Conservation (phyloP, 257 asterid species). For the Verbena officinalis region DNA sequence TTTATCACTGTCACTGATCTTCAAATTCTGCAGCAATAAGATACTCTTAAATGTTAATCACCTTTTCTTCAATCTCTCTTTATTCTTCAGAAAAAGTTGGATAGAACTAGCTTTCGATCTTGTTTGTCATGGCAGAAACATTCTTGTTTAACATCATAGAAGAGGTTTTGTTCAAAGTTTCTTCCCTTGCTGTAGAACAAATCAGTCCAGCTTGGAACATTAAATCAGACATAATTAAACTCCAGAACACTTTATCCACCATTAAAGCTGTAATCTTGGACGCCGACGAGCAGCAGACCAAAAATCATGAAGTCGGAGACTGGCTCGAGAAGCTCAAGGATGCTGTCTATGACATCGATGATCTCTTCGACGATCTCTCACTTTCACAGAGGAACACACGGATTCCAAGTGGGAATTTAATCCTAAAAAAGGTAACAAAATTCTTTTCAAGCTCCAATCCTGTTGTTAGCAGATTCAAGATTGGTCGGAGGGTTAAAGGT, state of each 20-base stretch:
- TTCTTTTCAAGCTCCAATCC: slow-evolving; percentile 43
- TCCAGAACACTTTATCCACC: slow-evolving; percentile 49
- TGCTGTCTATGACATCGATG: slow-evolving; percentile 52
- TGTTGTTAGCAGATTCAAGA: slow-evolving; percentile 37
- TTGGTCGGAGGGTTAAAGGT: slow-evolving; percentile 33
- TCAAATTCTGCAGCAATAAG: too few species aligned
- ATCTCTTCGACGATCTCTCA: slow-evolving; percentile 46
- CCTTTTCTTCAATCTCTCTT: not conserved
- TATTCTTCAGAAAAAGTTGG: not conserved
- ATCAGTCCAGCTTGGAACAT: slow-evolving; percentile 42
- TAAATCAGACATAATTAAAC: slow-evolving; percentile 40
- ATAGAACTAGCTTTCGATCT: too few species aligned
- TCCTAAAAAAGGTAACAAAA: slow-evolving; percentile 32
- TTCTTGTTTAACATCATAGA: slow-evolving; percentile 50
- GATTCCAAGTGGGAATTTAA: slow-evolving; percentile 3
- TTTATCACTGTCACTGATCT: too few species aligned
- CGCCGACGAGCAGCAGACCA: slow-evolving; percentile 47
- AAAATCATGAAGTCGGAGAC: slow-evolving; percentile 46
- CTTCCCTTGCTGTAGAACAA: slow-evolving; percentile 41
- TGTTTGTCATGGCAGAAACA: slow-evolving; percentile 41
- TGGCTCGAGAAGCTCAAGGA: slow-evolving; percentile 60
- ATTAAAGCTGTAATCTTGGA: slow-evolving; percentile 50
- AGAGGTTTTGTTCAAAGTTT: slow-evolving; percentile 37
- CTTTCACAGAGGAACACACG: slow-evolving; percentile 16
- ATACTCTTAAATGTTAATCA: too few species aligned